Evolutionary conservation across 805 yeast genomes (phyloP).

Genomic region (Sugiyamaella boreocaroliniensis): DNA sequence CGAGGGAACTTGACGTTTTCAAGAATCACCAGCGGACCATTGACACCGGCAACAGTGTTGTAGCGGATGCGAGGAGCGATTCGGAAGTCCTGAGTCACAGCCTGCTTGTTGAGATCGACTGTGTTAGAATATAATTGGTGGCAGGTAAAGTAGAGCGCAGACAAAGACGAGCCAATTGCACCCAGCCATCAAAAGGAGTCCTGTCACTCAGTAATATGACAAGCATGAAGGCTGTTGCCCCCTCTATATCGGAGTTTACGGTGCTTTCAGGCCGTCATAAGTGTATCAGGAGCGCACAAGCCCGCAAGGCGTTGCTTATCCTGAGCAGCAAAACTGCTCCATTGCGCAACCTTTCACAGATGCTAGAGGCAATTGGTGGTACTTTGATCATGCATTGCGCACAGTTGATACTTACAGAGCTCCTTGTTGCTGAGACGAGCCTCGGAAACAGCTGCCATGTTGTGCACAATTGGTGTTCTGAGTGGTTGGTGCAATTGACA

Average conservation of each 20-base stretch:
- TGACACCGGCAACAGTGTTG: constrained; percentile 96
- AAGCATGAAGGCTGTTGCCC: background rate
- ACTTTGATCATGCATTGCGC: no score
- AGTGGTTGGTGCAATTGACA: background rate
- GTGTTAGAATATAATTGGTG: background rate
- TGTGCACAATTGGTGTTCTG: background rate
- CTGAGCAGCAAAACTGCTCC: no score
- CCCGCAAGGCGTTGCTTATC: no score
- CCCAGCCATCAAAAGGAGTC: background rate
- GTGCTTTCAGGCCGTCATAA: no score
- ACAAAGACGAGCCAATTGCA: background rate
- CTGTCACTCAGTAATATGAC: background rate
- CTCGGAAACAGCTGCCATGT: constrained; percentile 16
- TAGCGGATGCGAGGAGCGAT: constrained; percentile 86
- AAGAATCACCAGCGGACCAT: constrained; percentile 92
- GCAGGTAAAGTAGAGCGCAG: background rate
- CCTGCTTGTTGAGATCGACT: constrained; percentile 75
- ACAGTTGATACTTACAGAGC: constrained; percentile 22
- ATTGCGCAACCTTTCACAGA: background rate
- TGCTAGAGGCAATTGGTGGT: background rate
- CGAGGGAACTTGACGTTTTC: constrained; percentile 84
- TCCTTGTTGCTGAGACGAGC: constrained; percentile 29
- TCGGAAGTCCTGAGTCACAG: constrained; percentile 86
- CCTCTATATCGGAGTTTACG: no score
- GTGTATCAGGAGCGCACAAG: no score